Percentiles rank a stretch among this genome's conserved stretches.
Evolutionary conservation across 306 rosid species (phyloP).

Genomic region (Quillaja saponaria): DNA sequence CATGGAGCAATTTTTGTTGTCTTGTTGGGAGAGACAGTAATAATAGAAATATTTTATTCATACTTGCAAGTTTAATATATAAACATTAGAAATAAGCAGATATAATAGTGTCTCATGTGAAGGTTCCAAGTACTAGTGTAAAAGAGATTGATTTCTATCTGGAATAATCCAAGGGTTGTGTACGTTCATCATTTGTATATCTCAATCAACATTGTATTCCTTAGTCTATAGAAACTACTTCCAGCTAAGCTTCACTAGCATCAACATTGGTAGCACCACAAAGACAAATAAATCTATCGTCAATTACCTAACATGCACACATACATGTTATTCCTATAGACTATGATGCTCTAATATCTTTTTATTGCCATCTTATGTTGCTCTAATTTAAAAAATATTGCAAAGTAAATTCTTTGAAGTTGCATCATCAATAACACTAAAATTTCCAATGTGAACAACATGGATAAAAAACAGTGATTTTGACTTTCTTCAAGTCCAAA

Average conservation of each 20-base stretch:
- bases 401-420: conserved; percentile 5
- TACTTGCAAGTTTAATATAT: too few relatives aligned
- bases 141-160: too few relatives aligned
- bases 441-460: neutral
- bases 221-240: neutral
- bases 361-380: too few relatives aligned
- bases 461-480: conserved; percentile 6
- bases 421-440: conserved; percentile 6
- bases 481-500: conserved; percentile 1
- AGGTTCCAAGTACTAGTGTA: too few relatives aligned
- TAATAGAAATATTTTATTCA: too few relatives aligned
- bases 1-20: too few relatives aligned
- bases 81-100: too few relatives aligned
- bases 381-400: neutral
- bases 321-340: conserved; percentile 24
- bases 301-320: conserved; percentile 4
- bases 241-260: neutral
- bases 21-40: too few relatives aligned
- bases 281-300: too few relatives aligned
- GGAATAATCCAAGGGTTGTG: too few relatives aligned
- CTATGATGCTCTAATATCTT: conserved; percentile 7
- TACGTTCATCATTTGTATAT: too few relatives aligned
- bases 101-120: too few relatives aligned
- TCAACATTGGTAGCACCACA: conserved; percentile 18
- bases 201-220: neutral